These are phyloP conservation scores for Dioszegia hungarica DNA, from an alignment of 768 basidiomycete genomes.

Conservation along the genomic window DNA sequence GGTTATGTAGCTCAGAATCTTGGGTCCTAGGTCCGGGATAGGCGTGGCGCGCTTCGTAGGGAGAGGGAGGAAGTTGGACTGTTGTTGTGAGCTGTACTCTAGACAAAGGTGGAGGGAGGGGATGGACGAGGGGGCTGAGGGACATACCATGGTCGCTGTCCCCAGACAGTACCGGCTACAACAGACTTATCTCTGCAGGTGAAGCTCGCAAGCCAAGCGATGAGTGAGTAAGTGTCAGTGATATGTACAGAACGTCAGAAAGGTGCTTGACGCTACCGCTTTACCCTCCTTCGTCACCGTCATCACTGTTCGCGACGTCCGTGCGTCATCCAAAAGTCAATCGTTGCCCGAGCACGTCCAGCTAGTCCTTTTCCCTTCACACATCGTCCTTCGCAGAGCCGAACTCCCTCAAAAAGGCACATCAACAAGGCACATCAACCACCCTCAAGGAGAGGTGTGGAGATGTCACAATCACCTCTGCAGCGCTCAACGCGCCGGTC, in stretches of 20 bases:
- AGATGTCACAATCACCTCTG: constrained; percentile 42
- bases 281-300: neutral
- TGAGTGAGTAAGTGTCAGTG: no score
- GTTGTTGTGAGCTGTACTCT: neutral
- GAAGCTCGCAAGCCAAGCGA: no score
- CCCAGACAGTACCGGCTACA: no score
- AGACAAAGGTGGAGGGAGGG: no score
- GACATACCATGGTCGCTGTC: no score
- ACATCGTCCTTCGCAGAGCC: neutral
- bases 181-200: no score
- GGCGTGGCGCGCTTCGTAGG: constrained; percentile 44
- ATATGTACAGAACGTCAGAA: no score
- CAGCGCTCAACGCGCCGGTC: constrained; percentile 26
- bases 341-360: neutral
- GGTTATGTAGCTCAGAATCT: constrained; percentile 63
- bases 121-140: no score
- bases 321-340: constrained; percentile 7
- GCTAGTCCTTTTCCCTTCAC: neutral
- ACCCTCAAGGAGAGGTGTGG: neutral
- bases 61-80: constrained; percentile 48
- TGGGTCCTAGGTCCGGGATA: constrained; percentile 32
- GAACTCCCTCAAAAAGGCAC: no score
- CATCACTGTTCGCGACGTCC: neutral
- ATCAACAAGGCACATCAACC: neutral
- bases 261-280: neutral